Conservation (phyloP, 2,329 filamentous ascomycete species). For the Colletotrichum sp. region DNA sequence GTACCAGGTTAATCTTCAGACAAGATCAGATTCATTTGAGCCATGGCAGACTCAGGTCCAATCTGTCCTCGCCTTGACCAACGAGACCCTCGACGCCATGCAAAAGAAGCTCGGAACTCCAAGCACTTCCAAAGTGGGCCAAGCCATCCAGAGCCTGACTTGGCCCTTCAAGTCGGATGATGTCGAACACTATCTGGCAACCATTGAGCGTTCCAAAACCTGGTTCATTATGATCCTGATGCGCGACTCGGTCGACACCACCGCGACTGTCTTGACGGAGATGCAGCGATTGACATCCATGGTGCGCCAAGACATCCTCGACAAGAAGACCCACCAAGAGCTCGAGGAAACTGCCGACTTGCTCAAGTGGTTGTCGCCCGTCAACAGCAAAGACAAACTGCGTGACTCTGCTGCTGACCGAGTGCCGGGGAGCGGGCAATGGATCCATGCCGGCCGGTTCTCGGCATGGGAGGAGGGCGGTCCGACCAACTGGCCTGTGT, state of each 20-base stretch:
- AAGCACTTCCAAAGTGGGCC: constrained; percentile 15
- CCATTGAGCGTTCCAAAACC: constrained; percentile 26
- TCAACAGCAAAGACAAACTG: constrained; percentile 21
- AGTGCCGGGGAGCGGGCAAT: constrained; percentile 23
- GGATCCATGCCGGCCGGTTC: constrained; percentile 23
- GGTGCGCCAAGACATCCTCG: constrained; percentile 25
- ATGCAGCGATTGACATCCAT: constrained; percentile 23
- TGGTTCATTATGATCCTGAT: constrained; percentile 30
- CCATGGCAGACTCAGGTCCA: constrained; percentile 9
- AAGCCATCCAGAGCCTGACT: constrained; percentile 10
- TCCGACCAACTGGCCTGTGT: constrained; percentile 18
- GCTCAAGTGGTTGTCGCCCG: constrained; percentile 24
- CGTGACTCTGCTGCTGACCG: constrained; percentile 16
- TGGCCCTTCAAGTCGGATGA: constrained; percentile 26
- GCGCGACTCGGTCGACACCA: constrained; percentile 24
- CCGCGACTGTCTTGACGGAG: constrained; percentile 22
- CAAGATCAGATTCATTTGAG: neutral
- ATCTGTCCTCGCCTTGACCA: constrained; percentile 24
- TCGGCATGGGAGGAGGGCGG: constrained; percentile 18
- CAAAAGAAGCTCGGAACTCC: constrained; percentile 19
- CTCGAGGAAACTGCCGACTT: constrained; percentile 20
- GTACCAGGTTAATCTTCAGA: constrained; percentile 23
- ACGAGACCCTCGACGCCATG: constrained; percentile 24
- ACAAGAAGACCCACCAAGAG: constrained; percentile 19
- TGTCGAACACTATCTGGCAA: constrained; percentile 24